These are phyloP conservation scores for Achaetomiella virescens DNA, from an alignment of 495 filamentous ascomycete genomes.

Conservation along the genomic window DNA sequence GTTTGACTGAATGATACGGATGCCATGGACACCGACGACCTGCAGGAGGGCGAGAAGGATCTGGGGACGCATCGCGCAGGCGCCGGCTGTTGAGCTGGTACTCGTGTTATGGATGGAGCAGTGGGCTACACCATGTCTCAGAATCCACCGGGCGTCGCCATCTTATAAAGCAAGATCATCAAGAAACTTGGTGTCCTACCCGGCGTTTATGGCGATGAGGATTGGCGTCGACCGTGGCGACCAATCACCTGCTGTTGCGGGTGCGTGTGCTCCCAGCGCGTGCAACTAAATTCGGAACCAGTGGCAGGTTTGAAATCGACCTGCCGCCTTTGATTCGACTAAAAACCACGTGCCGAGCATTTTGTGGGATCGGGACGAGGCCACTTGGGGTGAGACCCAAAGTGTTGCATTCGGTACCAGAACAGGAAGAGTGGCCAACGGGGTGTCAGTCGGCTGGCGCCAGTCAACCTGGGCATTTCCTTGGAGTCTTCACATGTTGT, in stretches of 20 bases:
- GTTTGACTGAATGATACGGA: constrained; percentile 60
- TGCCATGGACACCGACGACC: constrained; percentile 6
- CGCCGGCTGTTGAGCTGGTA: not conserved
- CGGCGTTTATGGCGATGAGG: not conserved
- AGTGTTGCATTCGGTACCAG: not conserved
- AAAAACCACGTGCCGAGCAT: not conserved
- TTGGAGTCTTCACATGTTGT: too few species aligned
- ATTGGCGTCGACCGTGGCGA: not conserved
- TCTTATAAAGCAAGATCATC: not conserved
- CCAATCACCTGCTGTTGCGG: not conserved
- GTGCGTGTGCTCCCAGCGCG: too few species aligned
- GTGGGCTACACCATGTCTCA: not conserved
- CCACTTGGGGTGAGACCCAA: not conserved
- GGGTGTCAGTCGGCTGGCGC: too few species aligned
- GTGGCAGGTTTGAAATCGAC: not conserved
- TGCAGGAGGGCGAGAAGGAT: constrained; percentile 8
- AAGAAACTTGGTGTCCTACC: not conserved
- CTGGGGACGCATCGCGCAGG: not conserved
- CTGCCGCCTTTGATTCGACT: constrained; percentile 6
- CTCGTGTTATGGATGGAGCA: not conserved
- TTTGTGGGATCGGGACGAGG: not conserved
- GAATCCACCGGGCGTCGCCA: not conserved
- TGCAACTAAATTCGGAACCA: not conserved
- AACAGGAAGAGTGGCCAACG: not conserved
- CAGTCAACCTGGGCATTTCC: too few species aligned